A percentile compares a stretch with the other conserved stretches of the same genome.
These are phyloP conservation scores for Aspergillus phoenicis DNA, from an alignment of 2,329 filamentous ascomycete species.

Conservation along the genomic window DNA sequence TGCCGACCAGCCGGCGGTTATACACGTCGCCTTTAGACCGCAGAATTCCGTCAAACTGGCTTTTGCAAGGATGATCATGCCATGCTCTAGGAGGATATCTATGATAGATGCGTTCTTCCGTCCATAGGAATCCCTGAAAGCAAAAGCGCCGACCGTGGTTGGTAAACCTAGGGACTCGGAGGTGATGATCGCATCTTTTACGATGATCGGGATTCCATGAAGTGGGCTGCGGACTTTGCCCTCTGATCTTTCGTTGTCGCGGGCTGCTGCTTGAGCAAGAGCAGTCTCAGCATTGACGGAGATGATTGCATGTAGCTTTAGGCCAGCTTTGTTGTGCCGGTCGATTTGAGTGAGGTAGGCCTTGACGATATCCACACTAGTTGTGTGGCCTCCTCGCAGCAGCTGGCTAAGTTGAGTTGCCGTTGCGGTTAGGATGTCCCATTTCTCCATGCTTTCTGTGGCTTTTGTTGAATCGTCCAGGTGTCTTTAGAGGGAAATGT, in stretches of 20 bases:
- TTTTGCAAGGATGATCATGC: background rate
- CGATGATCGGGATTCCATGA: slow-evolving; percentile 1
- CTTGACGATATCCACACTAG: background rate
- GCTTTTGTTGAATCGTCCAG: too few species aligned
- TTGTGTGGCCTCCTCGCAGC: background rate
- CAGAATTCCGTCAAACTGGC: slow-evolving; percentile 6
- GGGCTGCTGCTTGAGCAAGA: background rate
- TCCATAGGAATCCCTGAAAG: background rate
- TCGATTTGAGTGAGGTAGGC: background rate
- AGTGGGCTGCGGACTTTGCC: background rate
- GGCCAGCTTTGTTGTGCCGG: background rate
- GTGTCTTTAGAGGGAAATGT: too few species aligned
- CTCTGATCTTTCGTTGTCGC: background rate
- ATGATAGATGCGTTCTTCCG: background rate
- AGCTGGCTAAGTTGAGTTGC: background rate
- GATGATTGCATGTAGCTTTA: background rate
- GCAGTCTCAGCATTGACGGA: background rate
- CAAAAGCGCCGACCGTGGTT: background rate
- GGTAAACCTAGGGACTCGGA: background rate
- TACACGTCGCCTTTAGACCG: background rate
- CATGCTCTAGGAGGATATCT: background rate
- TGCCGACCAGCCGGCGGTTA: slow-evolving; percentile 3
- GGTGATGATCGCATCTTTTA: slow-evolving; percentile 3
- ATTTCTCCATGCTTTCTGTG: too few species aligned
- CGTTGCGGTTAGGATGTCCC: background rate